Percentiles rank a stretch among this genome's conserved stretches.
Evolutionary conservation across 257 asterid species (phyloP).

Genomic region (Gentiana dahurica): DNA sequence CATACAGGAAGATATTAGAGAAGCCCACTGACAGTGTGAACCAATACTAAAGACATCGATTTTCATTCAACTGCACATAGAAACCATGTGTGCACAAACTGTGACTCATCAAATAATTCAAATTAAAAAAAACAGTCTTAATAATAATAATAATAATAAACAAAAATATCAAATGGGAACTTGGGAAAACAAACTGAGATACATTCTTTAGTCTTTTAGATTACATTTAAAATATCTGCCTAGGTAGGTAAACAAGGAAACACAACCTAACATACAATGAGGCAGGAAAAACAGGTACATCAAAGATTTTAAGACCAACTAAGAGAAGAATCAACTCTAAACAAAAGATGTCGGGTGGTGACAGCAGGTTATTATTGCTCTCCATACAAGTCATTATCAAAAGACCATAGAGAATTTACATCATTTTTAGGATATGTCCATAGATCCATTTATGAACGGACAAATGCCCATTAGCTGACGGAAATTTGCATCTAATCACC

Average conservation of each 20-base stretch:
- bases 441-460: constrained; percentile 6
- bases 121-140: too few relatives aligned
- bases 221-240: too few relatives aligned
- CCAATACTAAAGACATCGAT: too few relatives aligned
- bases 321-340: neutral
- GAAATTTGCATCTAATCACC: constrained; percentile 20
- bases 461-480: constrained; percentile 23
- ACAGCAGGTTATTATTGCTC: neutral
- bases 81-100: too few relatives aligned
- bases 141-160: too few relatives aligned
- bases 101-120: too few relatives aligned
- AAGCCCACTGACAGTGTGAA: neutral
- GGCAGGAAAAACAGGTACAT: too few relatives aligned
- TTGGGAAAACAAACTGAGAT: neutral
- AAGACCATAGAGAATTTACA: constrained; percentile 8
- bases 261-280: too few relatives aligned
- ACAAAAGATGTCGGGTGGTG: neutral
- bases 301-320: neutral
- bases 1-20: neutral
- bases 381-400: constrained; percentile 6
- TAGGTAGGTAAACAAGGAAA: too few relatives aligned
- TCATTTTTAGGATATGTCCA: neutral
- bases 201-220: neutral
- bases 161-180: too few relatives aligned
- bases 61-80: neutral